Evolutionary conservation across 75 land plant species (phyloP).

Genomic region (Pinus taeda): DNA sequence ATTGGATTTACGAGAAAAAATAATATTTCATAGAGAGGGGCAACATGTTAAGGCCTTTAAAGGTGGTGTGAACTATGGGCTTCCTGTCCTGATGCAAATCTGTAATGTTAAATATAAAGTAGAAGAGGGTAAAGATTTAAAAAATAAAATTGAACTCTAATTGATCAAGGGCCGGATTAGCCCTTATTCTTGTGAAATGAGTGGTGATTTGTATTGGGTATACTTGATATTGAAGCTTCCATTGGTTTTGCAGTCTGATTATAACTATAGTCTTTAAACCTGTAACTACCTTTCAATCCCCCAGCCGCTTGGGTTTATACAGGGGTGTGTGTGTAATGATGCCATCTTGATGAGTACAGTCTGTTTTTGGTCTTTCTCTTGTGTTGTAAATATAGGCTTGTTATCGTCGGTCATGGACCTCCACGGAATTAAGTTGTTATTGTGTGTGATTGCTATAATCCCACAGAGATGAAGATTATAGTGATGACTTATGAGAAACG

Average conservation of each 20-base stretch:
- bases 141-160: background rate
- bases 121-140: background rate
- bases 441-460: background rate
- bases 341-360: background rate
- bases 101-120: too few species aligned
- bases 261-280: background rate
- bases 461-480: too few species aligned
- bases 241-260: background rate
- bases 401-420: too few species aligned
- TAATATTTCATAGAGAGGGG: background rate
- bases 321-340: background rate
- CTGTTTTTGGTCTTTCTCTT: background rate
- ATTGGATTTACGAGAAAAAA: background rate
- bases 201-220: background rate
- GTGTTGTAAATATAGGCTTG: too few species aligned
- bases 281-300: background rate
- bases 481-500: too few species aligned
- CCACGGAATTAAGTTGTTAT: background rate
- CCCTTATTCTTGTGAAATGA: background rate
- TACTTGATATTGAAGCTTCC: background rate
- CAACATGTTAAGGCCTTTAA: too few species aligned
- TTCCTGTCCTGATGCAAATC: background rate
- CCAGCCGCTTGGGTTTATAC: background rate
- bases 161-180: background rate
- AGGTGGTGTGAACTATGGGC: background rate